These are phyloP conservation scores for Monosporascus sp. DNA, from an alignment of 2,329 filamentous ascomycete species.

Conservation along the genomic window DNA sequence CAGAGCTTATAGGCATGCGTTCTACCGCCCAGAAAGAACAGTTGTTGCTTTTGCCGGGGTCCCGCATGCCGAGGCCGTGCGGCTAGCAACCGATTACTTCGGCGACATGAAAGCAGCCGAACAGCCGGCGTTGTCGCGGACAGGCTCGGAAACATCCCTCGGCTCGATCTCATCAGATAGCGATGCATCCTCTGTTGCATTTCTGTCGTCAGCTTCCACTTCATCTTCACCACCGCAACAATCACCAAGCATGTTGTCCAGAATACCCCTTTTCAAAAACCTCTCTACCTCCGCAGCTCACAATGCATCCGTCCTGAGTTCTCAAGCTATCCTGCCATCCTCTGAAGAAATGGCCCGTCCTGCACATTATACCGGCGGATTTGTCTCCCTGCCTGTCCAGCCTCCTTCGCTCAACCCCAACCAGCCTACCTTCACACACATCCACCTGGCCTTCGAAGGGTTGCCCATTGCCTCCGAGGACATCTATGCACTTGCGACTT, in stretches of 20 bases:
- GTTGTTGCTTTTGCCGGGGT: constrained; percentile 95
- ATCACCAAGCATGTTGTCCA: constrained; percentile 67
- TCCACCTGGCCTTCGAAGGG: constrained; percentile 93
- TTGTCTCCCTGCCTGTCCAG: constrained; percentile 76
- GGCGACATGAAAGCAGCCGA: constrained; percentile 71
- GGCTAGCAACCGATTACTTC: constrained; percentile 78
- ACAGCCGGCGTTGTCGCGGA: constrained; percentile 44
- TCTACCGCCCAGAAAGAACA: constrained; percentile 85
- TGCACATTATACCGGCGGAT: constrained; percentile 88
- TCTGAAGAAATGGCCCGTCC: constrained; percentile 54
- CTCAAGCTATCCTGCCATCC: constrained; percentile 37
- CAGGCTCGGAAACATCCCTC: constrained; percentile 54
- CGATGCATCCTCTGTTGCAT: constrained; percentile 26
- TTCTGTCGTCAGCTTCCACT: constrained; percentile 27
- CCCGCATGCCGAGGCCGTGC: constrained; percentile 72
- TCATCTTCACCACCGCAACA: constrained; percentile 36
- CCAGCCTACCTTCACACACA: constrained; percentile 78
- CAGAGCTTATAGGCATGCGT: constrained; percentile 71
- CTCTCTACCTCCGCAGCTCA: constrained; percentile 68
- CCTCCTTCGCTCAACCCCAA: constrained; percentile 73
- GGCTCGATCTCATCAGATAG: constrained; percentile 32
- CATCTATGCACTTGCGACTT: constrained; percentile 91
- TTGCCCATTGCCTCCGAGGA: constrained; percentile 85
- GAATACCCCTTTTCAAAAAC: constrained; percentile 85
- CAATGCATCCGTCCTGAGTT: constrained; percentile 51